Percentiles rank a stretch among this genome's conserved stretches.
phyloP scores from a whole-genome alignment of 2,329 filamentous ascomycete genomes.

The Pseudogymnoascus sp. region DNA sequence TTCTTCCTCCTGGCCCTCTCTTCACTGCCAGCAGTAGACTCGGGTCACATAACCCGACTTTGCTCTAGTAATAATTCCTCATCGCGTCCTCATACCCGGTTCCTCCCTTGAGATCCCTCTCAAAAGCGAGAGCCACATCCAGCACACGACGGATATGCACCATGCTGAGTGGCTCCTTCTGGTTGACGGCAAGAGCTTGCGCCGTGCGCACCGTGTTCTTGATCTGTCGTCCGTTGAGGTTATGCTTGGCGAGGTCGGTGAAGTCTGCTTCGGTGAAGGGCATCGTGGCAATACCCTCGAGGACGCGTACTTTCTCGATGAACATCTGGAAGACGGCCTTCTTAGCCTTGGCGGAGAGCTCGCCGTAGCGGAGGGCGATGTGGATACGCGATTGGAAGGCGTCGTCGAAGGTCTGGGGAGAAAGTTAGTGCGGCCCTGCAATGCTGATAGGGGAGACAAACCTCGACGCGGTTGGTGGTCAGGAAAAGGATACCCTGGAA shows the following conservation, averaged over 20 bases:
- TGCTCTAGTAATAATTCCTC: slow-evolving; percentile 61
- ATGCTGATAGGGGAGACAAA: slow-evolving; percentile 21
- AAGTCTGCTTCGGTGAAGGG: slow-evolving; percentile 60
- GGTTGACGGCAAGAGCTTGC: slow-evolving; percentile 72
- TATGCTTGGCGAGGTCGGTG: slow-evolving; percentile 55
- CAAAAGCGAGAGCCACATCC: slow-evolving; percentile 77
- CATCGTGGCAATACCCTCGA: slow-evolving; percentile 53
- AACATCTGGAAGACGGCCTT: slow-evolving; percentile 79
- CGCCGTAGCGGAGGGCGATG: slow-evolving; percentile 72
- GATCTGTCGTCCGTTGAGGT: slow-evolving; percentile 68
- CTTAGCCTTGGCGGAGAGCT: slow-evolving; percentile 63
- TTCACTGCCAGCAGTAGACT: background rate
- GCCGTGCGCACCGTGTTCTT: slow-evolving; percentile 82
- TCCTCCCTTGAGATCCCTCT: slow-evolving; percentile 73
- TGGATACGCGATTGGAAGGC: slow-evolving; percentile 86
- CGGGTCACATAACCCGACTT: background rate
- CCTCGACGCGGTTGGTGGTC: slow-evolving; percentile 77
- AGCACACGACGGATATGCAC: slow-evolving; percentile 72
- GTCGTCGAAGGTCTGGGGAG: slow-evolving; percentile 66
- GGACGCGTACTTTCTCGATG: slow-evolving; percentile 59
- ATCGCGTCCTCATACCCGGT: slow-evolving; percentile 75
- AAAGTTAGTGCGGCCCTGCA: background rate
- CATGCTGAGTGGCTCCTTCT: slow-evolving; percentile 64
- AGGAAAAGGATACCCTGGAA: slow-evolving; percentile 87
- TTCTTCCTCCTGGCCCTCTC: background rate